Conservation (phyloP, 116 monocot species). For the Papilionanthe hybrid region DNA sequence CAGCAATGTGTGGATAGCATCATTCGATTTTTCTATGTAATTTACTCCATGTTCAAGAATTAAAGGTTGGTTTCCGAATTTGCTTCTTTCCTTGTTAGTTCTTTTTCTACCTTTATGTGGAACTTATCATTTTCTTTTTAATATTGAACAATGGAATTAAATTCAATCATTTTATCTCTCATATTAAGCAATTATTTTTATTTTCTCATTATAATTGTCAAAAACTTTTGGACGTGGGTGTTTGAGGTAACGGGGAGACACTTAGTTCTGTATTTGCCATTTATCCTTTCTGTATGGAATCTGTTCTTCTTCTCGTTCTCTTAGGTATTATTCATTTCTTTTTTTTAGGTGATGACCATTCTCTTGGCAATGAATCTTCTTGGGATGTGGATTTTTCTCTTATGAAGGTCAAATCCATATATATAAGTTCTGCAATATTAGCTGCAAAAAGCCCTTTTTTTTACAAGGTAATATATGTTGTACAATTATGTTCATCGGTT, state of each 20-base stretch:
- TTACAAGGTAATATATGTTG: slow-evolving; percentile 58
- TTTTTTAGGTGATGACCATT: slow-evolving; percentile 52
- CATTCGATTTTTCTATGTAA: no score
- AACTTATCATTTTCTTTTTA: not conserved
- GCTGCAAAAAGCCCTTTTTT: slow-evolving; percentile 98
- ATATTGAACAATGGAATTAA: no score
- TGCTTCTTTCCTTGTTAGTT: no score
- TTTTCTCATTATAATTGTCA: no score
- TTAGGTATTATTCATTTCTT: not conserved
- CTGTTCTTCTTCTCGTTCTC: not conserved
- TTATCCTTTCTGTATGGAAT: not conserved
- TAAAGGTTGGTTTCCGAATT: no score
- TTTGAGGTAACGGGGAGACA: not conserved
- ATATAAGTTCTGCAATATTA: slow-evolving; percentile 89
- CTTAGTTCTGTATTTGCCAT: not conserved
- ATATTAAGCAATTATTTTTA: no score
- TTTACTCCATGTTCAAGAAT: no score
- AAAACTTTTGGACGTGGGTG: no score
- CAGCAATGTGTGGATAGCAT: no score
- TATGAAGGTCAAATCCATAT: slow-evolving; percentile 60
- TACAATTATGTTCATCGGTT: not conserved
- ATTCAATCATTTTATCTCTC: no score
- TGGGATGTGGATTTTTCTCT: slow-evolving; percentile 58
- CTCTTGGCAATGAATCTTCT: slow-evolving; percentile 46
- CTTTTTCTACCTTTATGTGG: no score